Percentiles rank a stretch among this genome's conserved stretches.
phyloP scores from a whole-genome alignment of 306 rosid species.

The Vigna nakashimae region DNA sequence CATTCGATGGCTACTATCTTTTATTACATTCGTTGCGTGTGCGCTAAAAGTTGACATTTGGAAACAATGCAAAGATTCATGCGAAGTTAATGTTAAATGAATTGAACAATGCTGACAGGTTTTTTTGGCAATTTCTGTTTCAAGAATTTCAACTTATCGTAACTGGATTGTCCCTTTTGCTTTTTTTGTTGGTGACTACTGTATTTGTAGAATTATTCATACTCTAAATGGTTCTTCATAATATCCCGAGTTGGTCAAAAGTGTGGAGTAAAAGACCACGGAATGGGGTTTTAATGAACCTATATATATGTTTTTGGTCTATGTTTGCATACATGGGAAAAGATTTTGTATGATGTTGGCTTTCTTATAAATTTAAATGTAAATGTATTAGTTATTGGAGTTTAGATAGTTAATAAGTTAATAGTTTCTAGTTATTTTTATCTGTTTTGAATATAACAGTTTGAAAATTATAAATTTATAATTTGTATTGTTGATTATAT shows the following conservation, averaged over 20 bases:
- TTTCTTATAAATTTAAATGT: too few relatives aligned
- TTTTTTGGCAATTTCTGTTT: background rate
- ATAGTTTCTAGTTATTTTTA: too few relatives aligned
- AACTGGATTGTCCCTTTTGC: background rate
- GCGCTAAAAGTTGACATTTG: background rate
- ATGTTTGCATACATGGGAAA: too few relatives aligned
- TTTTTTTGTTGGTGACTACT: background rate
- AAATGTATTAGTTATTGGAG: too few relatives aligned
- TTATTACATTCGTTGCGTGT: background rate
- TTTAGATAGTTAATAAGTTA: too few relatives aligned
- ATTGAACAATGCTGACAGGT: background rate
- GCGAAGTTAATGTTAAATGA: background rate
- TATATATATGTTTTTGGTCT: too few relatives aligned
- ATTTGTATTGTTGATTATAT: too few relatives aligned
- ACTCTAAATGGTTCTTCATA: background rate
- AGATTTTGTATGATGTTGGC: too few relatives aligned
- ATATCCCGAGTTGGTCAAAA: background rate
- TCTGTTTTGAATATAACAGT: too few relatives aligned
- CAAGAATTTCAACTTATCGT: background rate
- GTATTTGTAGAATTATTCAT: background rate
- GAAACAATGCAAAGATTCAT: background rate
- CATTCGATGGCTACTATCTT: background rate
- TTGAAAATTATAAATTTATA: too few relatives aligned
- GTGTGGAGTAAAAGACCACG: too few relatives aligned
- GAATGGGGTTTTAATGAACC: too few relatives aligned